phyloP scores from a whole-genome alignment of 2,329 filamentous ascomycete species.

The Didymella arachidicola region DNA sequence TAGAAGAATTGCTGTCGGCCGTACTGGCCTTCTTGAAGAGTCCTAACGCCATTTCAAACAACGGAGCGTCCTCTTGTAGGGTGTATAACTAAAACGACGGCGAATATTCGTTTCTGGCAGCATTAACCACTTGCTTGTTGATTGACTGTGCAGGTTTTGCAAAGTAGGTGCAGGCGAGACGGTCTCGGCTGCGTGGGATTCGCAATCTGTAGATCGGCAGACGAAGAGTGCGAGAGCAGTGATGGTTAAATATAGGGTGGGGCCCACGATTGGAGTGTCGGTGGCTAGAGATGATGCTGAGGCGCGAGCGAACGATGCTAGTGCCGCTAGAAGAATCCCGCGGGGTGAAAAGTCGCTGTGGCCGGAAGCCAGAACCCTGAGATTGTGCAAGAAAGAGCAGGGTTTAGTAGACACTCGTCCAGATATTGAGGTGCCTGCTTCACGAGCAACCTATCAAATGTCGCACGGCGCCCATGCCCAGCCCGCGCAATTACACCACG shows the following conservation, averaged over 20 bases:
- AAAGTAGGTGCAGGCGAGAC: constrained; percentile 4
- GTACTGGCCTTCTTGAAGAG: constrained; percentile 34
- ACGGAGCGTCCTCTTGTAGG: constrained; percentile 55
- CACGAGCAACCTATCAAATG: constrained; percentile 29
- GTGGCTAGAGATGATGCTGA: constrained; percentile 23
- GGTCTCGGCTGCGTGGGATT: constrained; percentile 8
- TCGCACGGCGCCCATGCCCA: constrained; percentile 12
- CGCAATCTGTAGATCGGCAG: not conserved
- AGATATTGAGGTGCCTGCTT: constrained; percentile 15
- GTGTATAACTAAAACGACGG: constrained; percentile 51
- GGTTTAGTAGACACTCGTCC: constrained; percentile 7
- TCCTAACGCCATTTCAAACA: constrained; percentile 62
- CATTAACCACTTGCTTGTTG: constrained; percentile 49
- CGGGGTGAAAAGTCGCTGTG: constrained; percentile 30
- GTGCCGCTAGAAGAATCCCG: constrained; percentile 26
- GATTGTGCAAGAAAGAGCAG: constrained; percentile 10
- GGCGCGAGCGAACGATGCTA: constrained; percentile 22
- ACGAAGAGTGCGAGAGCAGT: constrained; percentile 3
- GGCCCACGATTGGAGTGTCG: constrained; percentile 5
- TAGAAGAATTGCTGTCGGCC: constrained; percentile 25
- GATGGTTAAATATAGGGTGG: constrained; percentile 20
- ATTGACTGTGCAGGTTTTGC: not conserved
- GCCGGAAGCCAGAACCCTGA: constrained; percentile 26
- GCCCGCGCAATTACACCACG: constrained; percentile 27
- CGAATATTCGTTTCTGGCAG: constrained; percentile 41